Evolutionary conservation across 768 basidiomycete genomes (phyloP).

Genomic region (Cantharellus anzutake): DNA sequence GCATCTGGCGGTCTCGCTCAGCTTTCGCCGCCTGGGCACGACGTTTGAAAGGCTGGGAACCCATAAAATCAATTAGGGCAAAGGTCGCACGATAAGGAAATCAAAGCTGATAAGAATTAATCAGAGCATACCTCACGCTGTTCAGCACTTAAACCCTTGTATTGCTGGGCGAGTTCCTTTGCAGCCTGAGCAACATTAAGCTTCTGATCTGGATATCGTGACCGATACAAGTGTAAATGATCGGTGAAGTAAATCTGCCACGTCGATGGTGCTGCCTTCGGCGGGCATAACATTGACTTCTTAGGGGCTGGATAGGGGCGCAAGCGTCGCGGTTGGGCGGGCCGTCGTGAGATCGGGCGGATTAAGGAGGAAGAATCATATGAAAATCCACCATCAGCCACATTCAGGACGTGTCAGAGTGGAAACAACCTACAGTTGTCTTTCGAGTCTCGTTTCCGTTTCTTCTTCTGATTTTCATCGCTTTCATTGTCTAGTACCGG

Average conservation of each 20-base stretch:
- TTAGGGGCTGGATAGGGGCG: constrained; percentile 23
- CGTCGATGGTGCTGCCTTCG: constrained; percentile 81
- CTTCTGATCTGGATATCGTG: constrained; percentile 29
- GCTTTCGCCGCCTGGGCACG: constrained; percentile 76
- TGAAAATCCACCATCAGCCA: background rate
- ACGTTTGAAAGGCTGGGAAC: constrained; percentile 54
- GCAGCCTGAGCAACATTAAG: constrained; percentile 90
- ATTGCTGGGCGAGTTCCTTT: constrained; percentile 84
- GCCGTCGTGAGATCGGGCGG: background rate
- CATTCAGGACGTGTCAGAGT: background rate
- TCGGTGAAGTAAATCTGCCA: constrained; percentile 97
- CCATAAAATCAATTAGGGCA: constrained; percentile 9
- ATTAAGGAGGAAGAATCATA: background rate
- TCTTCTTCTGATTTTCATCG: background rate
- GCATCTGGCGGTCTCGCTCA: constrained; percentile 59
- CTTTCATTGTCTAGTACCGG: background rate
- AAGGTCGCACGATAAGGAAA: constrained; percentile 12
- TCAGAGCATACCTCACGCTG: constrained; percentile 55
- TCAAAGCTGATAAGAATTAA: constrained; percentile 8
- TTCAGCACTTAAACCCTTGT: constrained; percentile 53
- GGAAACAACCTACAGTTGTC: background rate
- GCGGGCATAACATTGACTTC: constrained; percentile 68
- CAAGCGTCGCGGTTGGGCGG: background rate
- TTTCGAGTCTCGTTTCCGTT: background rate
- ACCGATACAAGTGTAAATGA: constrained; percentile 54